Conservation (phyloP, 2,329 filamentous ascomycete genomes). For the Akanthomyces muscarius region DNA sequence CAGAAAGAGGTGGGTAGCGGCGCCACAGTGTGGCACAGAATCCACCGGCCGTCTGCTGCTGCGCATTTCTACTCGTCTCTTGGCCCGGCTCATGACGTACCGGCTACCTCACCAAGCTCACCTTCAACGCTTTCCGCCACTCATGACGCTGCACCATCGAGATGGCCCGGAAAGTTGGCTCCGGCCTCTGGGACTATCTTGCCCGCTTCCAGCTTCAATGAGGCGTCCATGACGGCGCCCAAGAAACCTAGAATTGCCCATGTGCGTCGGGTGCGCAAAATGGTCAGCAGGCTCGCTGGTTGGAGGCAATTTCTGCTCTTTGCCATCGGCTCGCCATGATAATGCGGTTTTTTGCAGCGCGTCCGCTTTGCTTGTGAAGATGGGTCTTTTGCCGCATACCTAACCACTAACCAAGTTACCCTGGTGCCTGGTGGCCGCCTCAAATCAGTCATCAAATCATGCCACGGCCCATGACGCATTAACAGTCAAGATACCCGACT, state of each 20-base stretch:
- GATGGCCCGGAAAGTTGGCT: constrained; percentile 17
- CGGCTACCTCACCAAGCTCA: constrained; percentile 5
- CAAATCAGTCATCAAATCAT: neutral
- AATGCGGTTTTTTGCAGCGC: neutral
- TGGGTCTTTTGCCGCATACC: neutral
- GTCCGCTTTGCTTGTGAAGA: neutral
- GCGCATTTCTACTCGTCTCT: neutral
- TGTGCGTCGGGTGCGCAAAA: neutral
- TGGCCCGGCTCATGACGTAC: constrained; percentile 8
- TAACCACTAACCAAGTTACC: neutral
- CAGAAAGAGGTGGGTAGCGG: neutral
- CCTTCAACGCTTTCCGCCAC: neutral
- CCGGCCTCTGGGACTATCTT: neutral
- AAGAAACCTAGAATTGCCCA: neutral
- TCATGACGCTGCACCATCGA: constrained; percentile 11
- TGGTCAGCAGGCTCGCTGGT: neutral
- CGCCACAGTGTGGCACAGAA: constrained; percentile 17
- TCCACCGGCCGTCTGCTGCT: neutral
- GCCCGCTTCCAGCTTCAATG: neutral
- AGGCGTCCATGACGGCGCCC: constrained; percentile 8
- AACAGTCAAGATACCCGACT: neutral
- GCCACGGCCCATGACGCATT: neutral
- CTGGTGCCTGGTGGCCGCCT: neutral
- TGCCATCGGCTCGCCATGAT: neutral
- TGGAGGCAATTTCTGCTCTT: neutral